Evolutionary conservation across 305 asterid species (phyloP), one percentile per base, ranked within the genome.

Genomic region (Fraxinus nigra): DNA sequence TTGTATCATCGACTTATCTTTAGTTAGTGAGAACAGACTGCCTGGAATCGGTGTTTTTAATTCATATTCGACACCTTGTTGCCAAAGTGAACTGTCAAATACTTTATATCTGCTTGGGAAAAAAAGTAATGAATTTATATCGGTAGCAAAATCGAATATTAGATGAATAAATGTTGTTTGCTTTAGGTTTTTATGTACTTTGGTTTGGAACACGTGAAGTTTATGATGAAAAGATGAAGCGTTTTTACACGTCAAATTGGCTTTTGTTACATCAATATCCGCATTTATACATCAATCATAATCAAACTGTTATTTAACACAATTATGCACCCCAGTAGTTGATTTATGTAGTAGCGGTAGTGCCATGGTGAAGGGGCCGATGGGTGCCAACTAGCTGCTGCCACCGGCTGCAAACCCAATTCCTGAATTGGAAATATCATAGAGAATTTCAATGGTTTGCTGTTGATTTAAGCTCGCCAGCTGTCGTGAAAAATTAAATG

Each of bases 21-120:
- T 78, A 77, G 78, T 76, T 72, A 76, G 85, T 82, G 78, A 82
- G 82, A 80, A 51, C 80, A 70, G 78, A 81, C 78, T 82, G 82
- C 59, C 56, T 69, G 76, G 40, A 8, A 63, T 73, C 84, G 38
- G 81, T 82, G 85, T 81, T 79, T 81, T 79, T 80, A 28, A 28
- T 78, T 26, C 67, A 84, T 79, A 37, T 78, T 72, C 34, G 9
- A 24, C 72, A 61, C 72, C 72, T 38, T 82, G 81, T 28, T 46
- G 78, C 81, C 82, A 81, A 83, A 84, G 82, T 38, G 20, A 70
- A 30, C 38, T 70, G 43, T 69, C 75, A 70, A 67, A 13, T 70
- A 70, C 32, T 70, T 70, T 70, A 5, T 16, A 6, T 70, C 11
- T 70, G 75, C 40, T 32, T 70, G 75, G 75, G 75, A 4, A 16